These are phyloP conservation scores for Calonectria honghensis DNA, from an alignment of 2,329 filamentous ascomycete species.

Conservation along the genomic window DNA sequence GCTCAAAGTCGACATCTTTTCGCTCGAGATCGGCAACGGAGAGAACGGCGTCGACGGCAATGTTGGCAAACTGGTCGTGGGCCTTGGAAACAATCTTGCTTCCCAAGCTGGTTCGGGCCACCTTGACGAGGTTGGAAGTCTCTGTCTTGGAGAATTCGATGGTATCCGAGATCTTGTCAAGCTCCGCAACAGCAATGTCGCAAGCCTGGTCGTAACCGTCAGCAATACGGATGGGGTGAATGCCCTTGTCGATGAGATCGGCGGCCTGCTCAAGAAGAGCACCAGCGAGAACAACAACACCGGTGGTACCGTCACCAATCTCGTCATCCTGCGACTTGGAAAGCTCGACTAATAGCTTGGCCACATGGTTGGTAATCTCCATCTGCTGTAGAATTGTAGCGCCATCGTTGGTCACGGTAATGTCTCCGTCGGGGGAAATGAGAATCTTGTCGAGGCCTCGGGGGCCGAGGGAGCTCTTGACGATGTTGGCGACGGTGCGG, in stretches of 20 bases:
- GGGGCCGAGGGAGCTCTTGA: slow-evolving; percentile 97
- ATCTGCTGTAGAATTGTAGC: slow-evolving; percentile 98
- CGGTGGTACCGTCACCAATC: slow-evolving; percentile 98
- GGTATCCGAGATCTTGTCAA: slow-evolving; percentile 94
- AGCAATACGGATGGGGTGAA: slow-evolving; percentile 98
- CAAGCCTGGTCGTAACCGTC: slow-evolving; percentile 99
- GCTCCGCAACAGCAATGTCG: slow-evolving; percentile 93
- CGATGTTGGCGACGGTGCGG: slow-evolving; percentile 95
- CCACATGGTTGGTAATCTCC: slow-evolving; percentile 99
- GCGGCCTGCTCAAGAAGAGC: slow-evolving; percentile 97
- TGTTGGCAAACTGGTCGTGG: slow-evolving; percentile 98
- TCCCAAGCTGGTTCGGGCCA: slow-evolving; percentile 95
- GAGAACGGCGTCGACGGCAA: slow-evolving; percentile 96
- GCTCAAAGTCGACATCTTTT: slow-evolving; percentile 98
- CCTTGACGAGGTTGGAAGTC: slow-evolving; percentile 91
- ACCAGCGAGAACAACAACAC: slow-evolving; percentile 96
- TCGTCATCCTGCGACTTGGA: slow-evolving; percentile 99
- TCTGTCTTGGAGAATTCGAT: slow-evolving; percentile 89
- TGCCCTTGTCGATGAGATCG: slow-evolving; percentile 99
- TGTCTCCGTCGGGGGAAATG: slow-evolving; percentile 98
- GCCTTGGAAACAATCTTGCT: slow-evolving; percentile 99
- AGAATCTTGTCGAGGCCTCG: slow-evolving; percentile 99
- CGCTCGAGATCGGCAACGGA: slow-evolving; percentile 97
- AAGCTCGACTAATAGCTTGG: slow-evolving; percentile 95
- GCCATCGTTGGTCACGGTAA: slow-evolving; percentile 99